Conservation (phyloP, 768 basidiomycete genomes). For the Amanita fuliginea region DNA sequence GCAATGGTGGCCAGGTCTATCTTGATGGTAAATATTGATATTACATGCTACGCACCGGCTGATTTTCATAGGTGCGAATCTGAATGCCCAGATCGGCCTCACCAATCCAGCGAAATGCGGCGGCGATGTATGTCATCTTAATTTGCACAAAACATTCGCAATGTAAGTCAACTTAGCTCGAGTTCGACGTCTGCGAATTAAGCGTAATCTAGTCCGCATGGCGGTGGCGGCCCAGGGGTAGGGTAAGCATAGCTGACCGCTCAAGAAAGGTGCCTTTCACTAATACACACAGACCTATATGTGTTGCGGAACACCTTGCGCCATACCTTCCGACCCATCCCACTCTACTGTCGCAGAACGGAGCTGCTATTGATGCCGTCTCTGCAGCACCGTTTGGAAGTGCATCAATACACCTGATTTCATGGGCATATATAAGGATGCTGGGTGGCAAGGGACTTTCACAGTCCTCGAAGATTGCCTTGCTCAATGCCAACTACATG, state of each 20-base stretch:
- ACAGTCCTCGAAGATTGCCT: slow-evolving; percentile 75
- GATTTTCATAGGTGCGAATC: slow-evolving; percentile 55
- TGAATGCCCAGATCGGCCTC: slow-evolving; percentile 88
- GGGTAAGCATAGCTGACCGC: slow-evolving; percentile 37
- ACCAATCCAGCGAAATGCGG: slow-evolving; percentile 93
- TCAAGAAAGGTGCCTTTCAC: slow-evolving; percentile 6
- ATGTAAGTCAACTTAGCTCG: slow-evolving; percentile 43
- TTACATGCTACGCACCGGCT: background rate
- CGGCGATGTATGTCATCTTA: slow-evolving; percentile 96
- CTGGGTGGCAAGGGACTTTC: slow-evolving; percentile 88
- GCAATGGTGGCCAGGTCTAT: slow-evolving; percentile 95
- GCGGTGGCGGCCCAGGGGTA: slow-evolving; percentile 94
- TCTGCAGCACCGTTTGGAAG: slow-evolving; percentile 91
- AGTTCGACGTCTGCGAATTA: slow-evolving; percentile 1
- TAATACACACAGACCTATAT: slow-evolving; percentile 57
- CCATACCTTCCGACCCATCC: slow-evolving; percentile 94
- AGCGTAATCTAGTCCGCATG: slow-evolving; percentile 61
- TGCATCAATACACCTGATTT: slow-evolving; percentile 90
- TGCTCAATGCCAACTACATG: slow-evolving; percentile 97
- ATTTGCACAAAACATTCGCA: slow-evolving; percentile 96
- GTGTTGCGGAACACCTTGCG: slow-evolving; percentile 84
- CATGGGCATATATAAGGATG: slow-evolving; percentile 99
- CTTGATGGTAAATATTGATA: slow-evolving; percentile 54
- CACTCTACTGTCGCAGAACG: slow-evolving; percentile 49
- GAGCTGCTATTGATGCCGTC: slow-evolving; percentile 76